Evolutionary conservation across 1,139 yeast species (phyloP).

Genomic region (Kodamaea anthophila): DNA sequence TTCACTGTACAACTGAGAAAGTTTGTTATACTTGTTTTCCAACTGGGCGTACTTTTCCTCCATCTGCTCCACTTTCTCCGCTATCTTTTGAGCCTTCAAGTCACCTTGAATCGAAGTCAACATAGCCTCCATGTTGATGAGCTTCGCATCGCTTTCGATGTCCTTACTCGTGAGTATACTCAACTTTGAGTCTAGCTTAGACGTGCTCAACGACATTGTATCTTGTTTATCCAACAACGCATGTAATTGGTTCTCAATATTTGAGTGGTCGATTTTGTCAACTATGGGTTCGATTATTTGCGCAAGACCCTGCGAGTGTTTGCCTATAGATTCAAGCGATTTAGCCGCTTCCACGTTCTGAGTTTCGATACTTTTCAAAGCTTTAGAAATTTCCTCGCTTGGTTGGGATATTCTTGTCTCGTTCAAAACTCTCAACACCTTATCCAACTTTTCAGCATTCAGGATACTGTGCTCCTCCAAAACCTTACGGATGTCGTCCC

Average conservation of each 20-base stretch:
- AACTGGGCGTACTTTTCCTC: constrained; percentile 13
- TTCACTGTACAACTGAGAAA: constrained; percentile 20
- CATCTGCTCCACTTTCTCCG: constrained; percentile 8
- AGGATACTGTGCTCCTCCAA: constrained; percentile 4
- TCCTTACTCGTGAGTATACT: constrained; percentile 1
- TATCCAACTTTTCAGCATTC: neutral
- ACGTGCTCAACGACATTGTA: too few species aligned
- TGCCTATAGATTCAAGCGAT: too few species aligned
- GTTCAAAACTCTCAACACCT: too few species aligned
- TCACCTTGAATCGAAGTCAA: constrained; percentile 1
- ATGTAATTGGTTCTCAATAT: too few species aligned
- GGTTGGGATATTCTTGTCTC: too few species aligned
- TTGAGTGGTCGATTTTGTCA: too few species aligned
- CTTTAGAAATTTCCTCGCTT: too few species aligned
- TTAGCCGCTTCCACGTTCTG: too few species aligned
- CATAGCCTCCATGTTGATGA: constrained; percentile 4
- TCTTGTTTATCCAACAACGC: too few species aligned
- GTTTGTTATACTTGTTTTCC: constrained; percentile 17
- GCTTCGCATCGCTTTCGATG: constrained; percentile 3
- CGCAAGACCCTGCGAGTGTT: too few species aligned
- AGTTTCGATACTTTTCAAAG: too few species aligned
- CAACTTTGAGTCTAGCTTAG: constrained; percentile 2
- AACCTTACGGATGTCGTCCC: constrained; percentile 24
- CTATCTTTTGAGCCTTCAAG: constrained; percentile 3
- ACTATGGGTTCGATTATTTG: too few species aligned